These are phyloP conservation scores for Eleusine coracana DNA, from an alignment of 176 grass and related monocot genomes.

Conservation along the genomic window DNA sequence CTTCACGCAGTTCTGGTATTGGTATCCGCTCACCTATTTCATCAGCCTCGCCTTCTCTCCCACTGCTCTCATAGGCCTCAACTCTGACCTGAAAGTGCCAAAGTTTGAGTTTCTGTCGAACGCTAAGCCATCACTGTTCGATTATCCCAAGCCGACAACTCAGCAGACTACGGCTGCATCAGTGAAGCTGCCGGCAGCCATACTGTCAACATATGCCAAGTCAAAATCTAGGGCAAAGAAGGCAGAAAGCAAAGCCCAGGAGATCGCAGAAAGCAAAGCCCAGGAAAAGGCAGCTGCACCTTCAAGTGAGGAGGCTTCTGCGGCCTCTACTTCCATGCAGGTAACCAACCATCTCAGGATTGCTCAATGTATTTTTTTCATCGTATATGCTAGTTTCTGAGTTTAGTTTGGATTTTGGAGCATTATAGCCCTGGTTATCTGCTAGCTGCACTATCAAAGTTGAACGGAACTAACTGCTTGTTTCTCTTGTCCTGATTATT, in stretches of 20 bases:
- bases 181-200: conserved; percentile 62
- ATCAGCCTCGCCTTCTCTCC: conserved; percentile 82
- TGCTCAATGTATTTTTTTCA: background rate
- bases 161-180: conserved; percentile 54
- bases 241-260: conserved; percentile 61
- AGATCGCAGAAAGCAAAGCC: conserved; percentile 39
- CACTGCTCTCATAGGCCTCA: conserved; percentile 78
- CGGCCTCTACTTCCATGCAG: conserved; percentile 61
- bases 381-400: background rate
- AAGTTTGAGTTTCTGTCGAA: conserved; percentile 88
- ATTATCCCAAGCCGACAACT: conserved; percentile 69
- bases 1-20: conserved; percentile 95
- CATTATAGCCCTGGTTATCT: background rate
- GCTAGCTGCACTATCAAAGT: background rate
- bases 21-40: conserved; percentile 87
- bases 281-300: background rate
- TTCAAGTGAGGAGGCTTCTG: conserved; percentile 36
- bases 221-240: conserved; percentile 78
- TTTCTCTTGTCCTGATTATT: background rate
- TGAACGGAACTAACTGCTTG: background rate
- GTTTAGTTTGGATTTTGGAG: background rate
- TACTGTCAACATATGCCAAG: conserved; percentile 80
- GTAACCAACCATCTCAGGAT: conserved; percentile 35
- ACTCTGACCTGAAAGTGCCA: conserved; percentile 83
- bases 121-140: conserved; percentile 67